Evolutionary conservation across 2,329 filamentous ascomycete genomes (phyloP), one percentile per base, ranked within the genome.

Genomic region (Xylariaceae sp.): DNA sequence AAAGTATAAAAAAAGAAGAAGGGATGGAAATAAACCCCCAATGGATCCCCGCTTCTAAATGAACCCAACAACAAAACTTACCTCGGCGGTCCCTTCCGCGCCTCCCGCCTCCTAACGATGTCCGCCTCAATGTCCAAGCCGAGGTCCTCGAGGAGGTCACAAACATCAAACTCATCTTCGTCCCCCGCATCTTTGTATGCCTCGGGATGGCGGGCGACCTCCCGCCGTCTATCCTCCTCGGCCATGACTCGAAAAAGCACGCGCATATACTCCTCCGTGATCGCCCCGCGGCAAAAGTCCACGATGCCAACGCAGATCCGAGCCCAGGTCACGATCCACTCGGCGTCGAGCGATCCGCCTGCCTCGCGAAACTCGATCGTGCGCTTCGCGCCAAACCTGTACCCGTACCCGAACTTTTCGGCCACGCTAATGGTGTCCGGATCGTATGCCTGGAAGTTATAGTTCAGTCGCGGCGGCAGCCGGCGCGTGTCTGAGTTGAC

Each of bases 351-450:
- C 2, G 67, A 64, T 0, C 71, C 71, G 5, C 52, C 59, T 0
- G 68, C 72, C 57, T 71, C 68, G 44, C 73, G 71, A 49, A 71
- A 70, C 64, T 75, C 73, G 45, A 76, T 47, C 29, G 56, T 62
- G 19, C 52, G 54, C 50, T 47, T 41, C 30, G 12, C 4, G 19
- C 12, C 42, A 34, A 11, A 27, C 2, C 8, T 3, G 3, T 5
- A 3, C 1, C 27, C 27, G 2, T 2, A 8, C n/a, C 9, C 45
- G 0, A 61, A 39, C 6, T 0, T 29, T 19, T 19, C 19, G 19
- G 19, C 19, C 19, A 19, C 19, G 19, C 19, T 19, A 19, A 19
- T 19, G 19, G 19, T 19, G 6, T n/a, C 29, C 7, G 51, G 12
- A 31, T 7, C 41, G 58, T 66, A 60, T n/a, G 46, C 29, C 8